Conservation (phyloP, 1,139 yeast genomes). For the Arxiozyma bovina region DNA sequence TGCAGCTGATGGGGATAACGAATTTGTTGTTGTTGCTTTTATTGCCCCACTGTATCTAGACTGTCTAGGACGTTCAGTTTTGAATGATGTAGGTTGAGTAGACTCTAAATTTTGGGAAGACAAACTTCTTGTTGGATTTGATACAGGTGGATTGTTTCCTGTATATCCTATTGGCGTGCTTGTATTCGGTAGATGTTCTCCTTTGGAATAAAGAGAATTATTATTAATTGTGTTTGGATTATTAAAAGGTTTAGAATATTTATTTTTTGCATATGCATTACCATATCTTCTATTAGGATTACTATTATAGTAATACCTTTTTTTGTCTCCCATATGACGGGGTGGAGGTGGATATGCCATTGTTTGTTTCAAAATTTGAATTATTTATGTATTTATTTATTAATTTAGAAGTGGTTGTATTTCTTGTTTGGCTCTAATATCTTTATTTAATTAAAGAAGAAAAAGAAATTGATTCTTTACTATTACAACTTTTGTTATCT, state of each 20-base stretch:
- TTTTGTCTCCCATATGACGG: constrained; percentile 25
- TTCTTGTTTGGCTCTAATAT: neutral
- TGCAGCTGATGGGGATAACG: too few species aligned
- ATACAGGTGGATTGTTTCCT: neutral
- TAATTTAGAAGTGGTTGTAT: neutral
- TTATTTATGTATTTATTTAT: neutral
- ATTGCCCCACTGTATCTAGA: constrained; percentile 5
- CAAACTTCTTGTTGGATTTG: neutral
- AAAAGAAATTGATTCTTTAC: too few species aligned
- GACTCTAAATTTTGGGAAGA: neutral
- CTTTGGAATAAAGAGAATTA: neutral
- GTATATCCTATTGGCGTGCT: neutral
- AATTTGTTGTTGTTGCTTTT: neutral
- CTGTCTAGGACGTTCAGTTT: constrained; percentile 8
- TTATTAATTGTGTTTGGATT: neutral
- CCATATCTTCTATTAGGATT: constrained; percentile 21
- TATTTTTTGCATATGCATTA: constrained; percentile 10
- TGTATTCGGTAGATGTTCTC: neutral
- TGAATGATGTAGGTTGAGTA: neutral
- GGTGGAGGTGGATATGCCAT: constrained; percentile 24
- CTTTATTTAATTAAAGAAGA: neutral
- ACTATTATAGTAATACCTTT: constrained; percentile 25
- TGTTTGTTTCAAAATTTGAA: neutral
- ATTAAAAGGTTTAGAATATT: constrained; percentile 5
- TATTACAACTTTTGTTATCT: too few species aligned